Base-by-base conservation (phyloP, 2,329 filamentous ascomycete species). In the Ceratocystiopsis brevicomis region DNA sequence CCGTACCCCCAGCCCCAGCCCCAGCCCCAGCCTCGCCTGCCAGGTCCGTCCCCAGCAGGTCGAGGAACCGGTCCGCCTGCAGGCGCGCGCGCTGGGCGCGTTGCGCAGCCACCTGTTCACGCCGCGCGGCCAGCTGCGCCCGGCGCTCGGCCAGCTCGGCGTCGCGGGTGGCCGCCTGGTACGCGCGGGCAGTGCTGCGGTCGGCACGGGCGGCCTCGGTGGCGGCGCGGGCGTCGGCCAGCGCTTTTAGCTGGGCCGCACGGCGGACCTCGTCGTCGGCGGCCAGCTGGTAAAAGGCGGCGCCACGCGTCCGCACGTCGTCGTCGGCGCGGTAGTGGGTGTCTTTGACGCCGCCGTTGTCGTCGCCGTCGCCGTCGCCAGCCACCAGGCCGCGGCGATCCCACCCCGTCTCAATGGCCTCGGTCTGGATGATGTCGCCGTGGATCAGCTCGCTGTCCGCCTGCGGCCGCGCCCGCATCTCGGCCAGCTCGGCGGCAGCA, bases 211-310 rank as follows among this genome's bases (percentile, higher is more conserved):
- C 69, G 43, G 66, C 63, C 59, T 86, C 79, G 42, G 83, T 90
- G 19, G 19, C 19, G 19, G 19, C 19, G 54, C 75, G 71, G 48
- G 65, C 61, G 46, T 82, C 65, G 49, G 75, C 70, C 44, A 95
- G 63, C 38, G 68, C 70, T 50, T 73, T 68, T 83, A 96, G 94
- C 67, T 96, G 83, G 40, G 53, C 53, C 53, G 61, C 60, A 55
- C 78, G 66, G 49, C 67, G 65, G 50, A 71, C 76, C 54, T 80
- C 77, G 58, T 93, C 76, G 57, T 92, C 81, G 50, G 71, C 73
- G 46, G 79, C 84, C 57, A 98, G 96, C 45, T 81, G 77, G 63
- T 86, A 95, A 61, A 96, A 98, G 0, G 83, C 90, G 0, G 82
- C 83, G 4, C 90, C 90, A 53, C 90, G 88, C 38, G 76, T 84